Base-by-base conservation (phyloP, 1,139 yeast species). In the Saccharomyces pastorianus region DNA sequence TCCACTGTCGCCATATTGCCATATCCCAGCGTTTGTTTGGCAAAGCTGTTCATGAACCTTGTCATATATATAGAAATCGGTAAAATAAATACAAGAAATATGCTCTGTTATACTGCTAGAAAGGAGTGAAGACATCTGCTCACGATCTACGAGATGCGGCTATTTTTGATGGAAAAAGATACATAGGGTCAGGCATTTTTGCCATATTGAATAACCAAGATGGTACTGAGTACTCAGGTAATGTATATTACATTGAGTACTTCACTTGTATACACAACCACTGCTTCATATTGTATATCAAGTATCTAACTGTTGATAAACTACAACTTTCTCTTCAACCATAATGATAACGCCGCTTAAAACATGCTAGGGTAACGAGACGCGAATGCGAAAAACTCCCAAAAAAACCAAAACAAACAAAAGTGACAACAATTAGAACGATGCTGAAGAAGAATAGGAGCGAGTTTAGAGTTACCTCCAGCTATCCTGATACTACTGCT, bases 351-450 rank as follows among this genome's bases (percentile, higher is more conserved):
- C 44, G 44, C 44, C 44, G 44, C 44, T 5, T 4, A 20, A 9
- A 17, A 11, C 25, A 14, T 20, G 25, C 13, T 38, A 38, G 44
- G 44, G 44, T 38, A 38, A 38, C 44, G 20, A 38, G 44, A 38
- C 44, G 44, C 44, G 44, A 38, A 38, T 38, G 44, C 44, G 44
- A 38, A 38, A 38, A 38, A 38, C 44, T 38, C 44, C 44, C 25
- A 38, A 20, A 38, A 38, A 38, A 38, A 23, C 25, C 44, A 38
- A 38, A 38, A 38, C 44, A 38, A 38, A 38, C 23, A 13, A 38
- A 38, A 38, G 17, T 38, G 44, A 38, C 44, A 38, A 38, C 44
- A 20, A 38, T 38, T 38, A 20, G 13, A 20, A 38, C 11, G 44
- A 38, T 38, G 20, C 44, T 17, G 44, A 38, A 17, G 44, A 38